Evolutionary conservation across 2,329 filamentous ascomycete genomes (phyloP).

Genomic region (Harringtonia lauricola): DNA sequence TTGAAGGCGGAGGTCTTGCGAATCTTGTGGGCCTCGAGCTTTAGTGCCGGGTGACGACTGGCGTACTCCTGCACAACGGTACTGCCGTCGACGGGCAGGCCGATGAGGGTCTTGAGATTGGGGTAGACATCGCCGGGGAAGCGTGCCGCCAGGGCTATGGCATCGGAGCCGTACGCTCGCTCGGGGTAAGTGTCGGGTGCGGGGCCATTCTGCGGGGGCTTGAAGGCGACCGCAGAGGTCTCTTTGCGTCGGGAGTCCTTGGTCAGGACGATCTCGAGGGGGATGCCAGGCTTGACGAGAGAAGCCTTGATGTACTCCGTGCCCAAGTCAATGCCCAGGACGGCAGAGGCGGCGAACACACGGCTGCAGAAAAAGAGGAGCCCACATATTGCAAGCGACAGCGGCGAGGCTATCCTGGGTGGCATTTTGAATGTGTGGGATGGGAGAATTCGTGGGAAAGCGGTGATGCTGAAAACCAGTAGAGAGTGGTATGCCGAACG

Average conservation of each 20-base stretch:
- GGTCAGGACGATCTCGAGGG: constrained; percentile 93
- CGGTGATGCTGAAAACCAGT: no score
- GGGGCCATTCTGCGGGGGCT: constrained; percentile 59
- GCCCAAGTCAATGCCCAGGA: constrained; percentile 86
- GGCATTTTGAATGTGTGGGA: constrained; percentile 23
- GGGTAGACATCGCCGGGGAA: constrained; percentile 92
- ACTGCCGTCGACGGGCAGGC: constrained; percentile 49
- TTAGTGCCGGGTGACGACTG: constrained; percentile 66
- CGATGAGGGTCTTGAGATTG: constrained; percentile 86
- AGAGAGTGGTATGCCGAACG: no score
- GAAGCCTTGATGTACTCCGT: constrained; percentile 96
- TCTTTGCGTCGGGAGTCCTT: constrained; percentile 98
- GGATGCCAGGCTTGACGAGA: constrained; percentile 91
- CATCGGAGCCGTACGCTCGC: constrained; percentile 83
- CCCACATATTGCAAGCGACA: constrained; percentile 24
- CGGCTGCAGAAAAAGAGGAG: constrained; percentile 33
- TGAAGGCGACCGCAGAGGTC: constrained; percentile 82
- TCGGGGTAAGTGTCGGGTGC: constrained; percentile 67
- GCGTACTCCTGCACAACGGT: constrained; percentile 59
- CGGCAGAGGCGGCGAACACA: constrained; percentile 52
- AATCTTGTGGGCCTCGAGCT: constrained; percentile 46
- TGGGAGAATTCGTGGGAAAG: no score
- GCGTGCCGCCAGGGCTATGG: constrained; percentile 72
- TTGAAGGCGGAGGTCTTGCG: constrained; percentile 71
- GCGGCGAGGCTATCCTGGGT: constrained; percentile 21